Evolutionary conservation across 2,329 filamentous ascomycete species (phyloP), one percentile per base, ranked within the genome.

Genomic region (Colletotrichum aenigma): DNA sequence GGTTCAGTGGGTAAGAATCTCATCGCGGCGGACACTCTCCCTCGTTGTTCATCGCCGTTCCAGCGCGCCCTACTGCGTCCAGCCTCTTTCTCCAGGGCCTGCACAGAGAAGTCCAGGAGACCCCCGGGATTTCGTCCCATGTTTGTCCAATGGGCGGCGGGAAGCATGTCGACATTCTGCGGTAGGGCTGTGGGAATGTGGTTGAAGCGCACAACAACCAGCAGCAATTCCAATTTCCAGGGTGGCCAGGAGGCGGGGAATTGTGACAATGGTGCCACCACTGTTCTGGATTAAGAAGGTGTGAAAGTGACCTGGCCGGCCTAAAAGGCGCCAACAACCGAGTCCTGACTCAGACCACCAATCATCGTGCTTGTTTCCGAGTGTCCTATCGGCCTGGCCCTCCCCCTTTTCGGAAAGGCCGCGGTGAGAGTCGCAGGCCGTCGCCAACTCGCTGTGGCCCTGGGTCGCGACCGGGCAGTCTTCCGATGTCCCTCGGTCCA

Each of bases 261-360:
- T 70, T 61, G 71, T 38, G 58, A 61, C 24, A 38, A 75, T 76
- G 71, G 74, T 75, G 74, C 71, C 71, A 75, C 71, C 74, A 75
- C 74, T 75, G 74, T 74, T 76, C 74, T 76, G 56, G 52, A 76
- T 74, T 76, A 76, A 76, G 74, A 76, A 76, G 74, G 74, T 76
- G 71, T 66, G 15, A 66, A 71, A 55, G 61, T n/a, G 66, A 62
- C 66, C 66, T 56, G 66, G 74, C 32, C 66, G 38, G 55, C 71
- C 71, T 66, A 76, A 76, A 69, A 70, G 71, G 67, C 74, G 74
- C 74, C 74, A 76, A 62, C 60, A 36, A 71, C 71, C 60, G 38
- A 71, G 61, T 76, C 66, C 74, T 76, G 74, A 76, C 71, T 76
- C 74, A 76, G 71, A 75, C 71, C 66, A 76, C 71, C 74, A 76